phyloP scores from a whole-genome alignment of 805 yeast species.

The Yamadazyma akitaensis region DNA sequence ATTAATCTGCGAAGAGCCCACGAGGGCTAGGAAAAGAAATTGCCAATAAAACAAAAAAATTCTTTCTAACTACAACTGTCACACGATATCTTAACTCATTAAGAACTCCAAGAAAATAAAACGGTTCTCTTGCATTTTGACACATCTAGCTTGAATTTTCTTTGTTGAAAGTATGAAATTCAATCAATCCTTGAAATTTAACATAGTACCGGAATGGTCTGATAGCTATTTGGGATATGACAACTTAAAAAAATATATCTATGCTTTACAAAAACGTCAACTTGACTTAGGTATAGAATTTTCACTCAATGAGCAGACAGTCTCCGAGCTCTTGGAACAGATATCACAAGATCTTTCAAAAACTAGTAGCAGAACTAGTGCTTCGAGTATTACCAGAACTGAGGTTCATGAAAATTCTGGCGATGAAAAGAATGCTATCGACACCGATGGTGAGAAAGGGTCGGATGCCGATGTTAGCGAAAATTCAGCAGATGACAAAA shows the following conservation, averaged over 20 bases:
- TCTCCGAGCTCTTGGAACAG: conserved; percentile 6
- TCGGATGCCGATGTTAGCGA: neutral
- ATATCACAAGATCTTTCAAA: conserved; percentile 3
- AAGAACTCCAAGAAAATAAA: conserved; percentile 3
- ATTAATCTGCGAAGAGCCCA: conserved; percentile 5
- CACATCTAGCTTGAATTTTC: conserved; percentile 2
- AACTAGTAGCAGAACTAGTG: conserved; percentile 2
- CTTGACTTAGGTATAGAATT: conserved; percentile 16
- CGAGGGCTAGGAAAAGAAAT: conserved; percentile 7
- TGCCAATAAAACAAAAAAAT: conserved; percentile 6
- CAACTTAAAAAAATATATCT: conserved; percentile 53
- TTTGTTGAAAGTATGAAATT: conserved; percentile 38
- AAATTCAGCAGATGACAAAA: neutral
- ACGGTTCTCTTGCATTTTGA: conserved; percentile 8
- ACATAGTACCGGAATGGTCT: conserved; percentile 55
- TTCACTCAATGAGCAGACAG: neutral
- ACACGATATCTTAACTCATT: conserved; percentile 12
- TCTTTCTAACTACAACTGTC: conserved; percentile 9
- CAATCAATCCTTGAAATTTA: conserved; percentile 47
- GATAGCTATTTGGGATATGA: conserved; percentile 45
- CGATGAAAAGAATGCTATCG: neutral
- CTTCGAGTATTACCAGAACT: neutral
- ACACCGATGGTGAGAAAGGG: neutral
- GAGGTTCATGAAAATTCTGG: conserved; percentile 1
- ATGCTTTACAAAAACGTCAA: conserved; percentile 47